phyloP scores from a whole-genome alignment of 768 basidiomycete species.

The Auricularia sp. region DNA sequence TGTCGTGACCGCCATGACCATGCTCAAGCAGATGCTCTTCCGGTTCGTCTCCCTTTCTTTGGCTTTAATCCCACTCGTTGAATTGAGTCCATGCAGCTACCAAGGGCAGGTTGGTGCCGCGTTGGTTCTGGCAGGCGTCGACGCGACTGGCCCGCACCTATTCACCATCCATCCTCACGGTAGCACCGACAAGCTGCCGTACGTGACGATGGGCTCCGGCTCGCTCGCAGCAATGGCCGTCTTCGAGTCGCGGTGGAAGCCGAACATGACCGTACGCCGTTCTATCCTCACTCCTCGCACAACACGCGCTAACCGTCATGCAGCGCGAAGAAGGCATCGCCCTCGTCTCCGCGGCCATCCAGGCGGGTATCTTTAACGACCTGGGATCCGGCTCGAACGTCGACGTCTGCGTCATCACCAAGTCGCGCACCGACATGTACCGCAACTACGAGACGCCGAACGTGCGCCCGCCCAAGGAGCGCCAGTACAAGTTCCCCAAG shows the following conservation, averaged over 20 bases:
- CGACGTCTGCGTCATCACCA: constrained; percentile 92
- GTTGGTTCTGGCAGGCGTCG: constrained; percentile 94
- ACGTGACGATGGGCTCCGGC: constrained; percentile 98
- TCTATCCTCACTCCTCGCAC: background rate
- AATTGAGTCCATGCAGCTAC: constrained; percentile 39
- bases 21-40: constrained; percentile 95
- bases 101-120: constrained; percentile 94
- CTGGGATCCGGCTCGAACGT: constrained; percentile 97
- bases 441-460: constrained; percentile 92
- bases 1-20: constrained; percentile 97
- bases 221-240: constrained; percentile 97
- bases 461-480: constrained; percentile 67
- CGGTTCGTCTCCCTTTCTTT: constrained; percentile 34
- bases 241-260: constrained; percentile 79
- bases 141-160: constrained; percentile 83
- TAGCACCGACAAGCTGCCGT: constrained; percentile 96
- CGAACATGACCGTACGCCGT: constrained; percentile 62
- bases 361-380: constrained; percentile 98
- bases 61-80: background rate
- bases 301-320: background rate
- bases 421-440: constrained; percentile 78
- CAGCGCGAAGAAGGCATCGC: constrained; percentile 74
- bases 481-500: constrained; percentile 53
- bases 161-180: constrained; percentile 96
- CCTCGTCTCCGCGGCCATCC: constrained; percentile 78